Percentiles rank a stretch among this genome's conserved stretches.
Conservation (phyloP, 257 asterid species). For the Penstemon eatonii region DNA sequence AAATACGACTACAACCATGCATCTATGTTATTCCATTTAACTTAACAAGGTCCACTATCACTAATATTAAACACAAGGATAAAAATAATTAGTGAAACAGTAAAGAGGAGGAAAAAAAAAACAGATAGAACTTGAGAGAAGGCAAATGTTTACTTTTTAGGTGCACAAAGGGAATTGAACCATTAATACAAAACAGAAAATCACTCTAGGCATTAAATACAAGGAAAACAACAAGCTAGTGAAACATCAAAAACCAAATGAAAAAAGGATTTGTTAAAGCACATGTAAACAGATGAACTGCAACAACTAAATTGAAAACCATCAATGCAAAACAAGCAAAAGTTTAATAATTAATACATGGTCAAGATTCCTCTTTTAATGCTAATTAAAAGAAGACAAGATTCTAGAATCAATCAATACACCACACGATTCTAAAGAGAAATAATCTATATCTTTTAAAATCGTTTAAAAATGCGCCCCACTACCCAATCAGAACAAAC, state of each 20-base stretch:
- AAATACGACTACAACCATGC: background rate
- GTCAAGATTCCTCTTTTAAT: slow-evolving; percentile 35
- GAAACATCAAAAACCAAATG: no score
- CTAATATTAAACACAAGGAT: background rate
- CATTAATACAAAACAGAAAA: no score
- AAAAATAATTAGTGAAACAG: background rate
- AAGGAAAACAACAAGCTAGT: no score
- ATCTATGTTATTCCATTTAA: background rate
- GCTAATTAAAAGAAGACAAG: slow-evolving; percentile 44
- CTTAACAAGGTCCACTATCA: background rate
- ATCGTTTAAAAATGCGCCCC: slow-evolving; percentile 29
- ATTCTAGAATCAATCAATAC: slow-evolving; percentile 48
- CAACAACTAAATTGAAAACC: background rate
- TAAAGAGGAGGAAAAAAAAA: no score
- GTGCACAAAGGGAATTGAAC: no score
- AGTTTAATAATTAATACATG: slow-evolving; percentile 26
- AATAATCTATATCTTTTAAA: slow-evolving; percentile 35
- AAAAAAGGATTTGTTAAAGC: no score
- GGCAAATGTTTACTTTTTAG: background rate
- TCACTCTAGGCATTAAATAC: no score
- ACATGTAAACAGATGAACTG: background rate
- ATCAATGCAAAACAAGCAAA: slow-evolving; percentile 29
- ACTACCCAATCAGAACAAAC: slow-evolving; percentile 49
- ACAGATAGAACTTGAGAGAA: background rate
- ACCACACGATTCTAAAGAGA: slow-evolving; percentile 32